Conservation (phyloP, 2,329 filamentous ascomycete species). For the Trichoderma semiorbis region DNA sequence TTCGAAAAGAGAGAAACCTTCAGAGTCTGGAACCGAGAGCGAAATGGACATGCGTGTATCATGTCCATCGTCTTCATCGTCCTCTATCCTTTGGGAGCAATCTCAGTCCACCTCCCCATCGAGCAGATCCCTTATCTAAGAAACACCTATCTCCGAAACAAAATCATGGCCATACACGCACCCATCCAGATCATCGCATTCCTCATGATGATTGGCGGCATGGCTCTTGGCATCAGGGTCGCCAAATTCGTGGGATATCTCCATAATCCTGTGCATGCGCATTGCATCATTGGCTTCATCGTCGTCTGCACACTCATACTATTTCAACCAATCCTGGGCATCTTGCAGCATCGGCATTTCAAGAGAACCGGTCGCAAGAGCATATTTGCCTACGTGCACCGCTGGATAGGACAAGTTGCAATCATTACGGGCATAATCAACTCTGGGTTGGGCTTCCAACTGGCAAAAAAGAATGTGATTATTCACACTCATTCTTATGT, state of each 20-base stretch:
- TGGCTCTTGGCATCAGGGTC: background rate
- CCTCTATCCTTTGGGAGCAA: slow-evolving; percentile 1
- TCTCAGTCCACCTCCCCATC: slow-evolving; percentile 5
- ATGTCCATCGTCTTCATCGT: slow-evolving; percentile 16
- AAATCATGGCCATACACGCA: slow-evolving; percentile 10
- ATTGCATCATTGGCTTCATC: slow-evolving; percentile 5
- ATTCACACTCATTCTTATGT: background rate
- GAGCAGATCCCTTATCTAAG: background rate
- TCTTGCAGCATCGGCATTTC: slow-evolving; percentile 1
- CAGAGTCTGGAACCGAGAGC: slow-evolving; percentile 8
- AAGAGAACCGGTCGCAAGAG: slow-evolving; percentile 10
- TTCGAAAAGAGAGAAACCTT: background rate
- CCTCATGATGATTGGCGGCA: slow-evolving; percentile 10
- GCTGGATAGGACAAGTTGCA: background rate
- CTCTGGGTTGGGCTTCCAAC: background rate
- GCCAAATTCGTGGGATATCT: background rate
- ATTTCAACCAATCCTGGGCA: background rate
- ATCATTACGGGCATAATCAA: background rate
- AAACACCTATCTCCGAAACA: slow-evolving; percentile 5
- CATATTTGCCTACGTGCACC: slow-evolving; percentile 6
- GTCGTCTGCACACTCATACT: background rate
- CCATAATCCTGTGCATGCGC: background rate
- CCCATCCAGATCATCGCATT: slow-evolving; percentile 5
- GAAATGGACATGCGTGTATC: slow-evolving; percentile 11
- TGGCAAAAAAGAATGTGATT: slow-evolving; percentile 7